Base-by-base conservation (phyloP, 257 asterid species). In the Thymus quinquecostatus region DNA sequence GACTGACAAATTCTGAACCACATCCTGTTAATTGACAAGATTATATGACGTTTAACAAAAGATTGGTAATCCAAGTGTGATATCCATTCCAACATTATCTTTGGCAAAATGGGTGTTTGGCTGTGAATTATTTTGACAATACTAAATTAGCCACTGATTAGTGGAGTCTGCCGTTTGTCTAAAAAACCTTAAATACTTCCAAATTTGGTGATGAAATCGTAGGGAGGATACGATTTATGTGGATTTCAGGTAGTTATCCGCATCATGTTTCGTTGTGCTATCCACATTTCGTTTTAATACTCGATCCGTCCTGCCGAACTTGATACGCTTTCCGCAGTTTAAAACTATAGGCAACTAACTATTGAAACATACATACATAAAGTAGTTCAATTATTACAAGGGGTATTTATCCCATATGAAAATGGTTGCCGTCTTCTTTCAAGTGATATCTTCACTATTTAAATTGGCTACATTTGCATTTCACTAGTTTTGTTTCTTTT, bases 31-130 rank as follows among this genome's bases (percentile, higher is more conserved):
- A 70, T 33, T 34, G 44, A 21, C 21, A 21, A 21, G 21, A 21
- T 21, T 21, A 21, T 58, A 47, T 57, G 44, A 28, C 29, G 62
- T 38, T 21, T 21, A 21, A 21, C 21, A 21, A 14, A 69, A 71
- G 60, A 36, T 66, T 64, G 38, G 70, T 51, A 50, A 14, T 67
- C 73, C 74, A 58, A 68, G n/a, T 40, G 40, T 38, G 64, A 66
- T 13, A 64, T 56, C 73, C 68, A 78, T 77, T 78, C 11, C 68
- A 64, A 71, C 84, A 77, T 64, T 71, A 77, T 68, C 75, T 27
- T 36, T 5, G 30, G 29, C 21, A 21, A 54, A 13, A 40, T 30
- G 30, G 58, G 64, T 50, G 64, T 40, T 61, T 61, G 63, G 43
- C 2, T 40, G 41, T 30, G 32, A 21, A 43, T 56, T 64, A 30